phyloP scores from a whole-genome alignment of 805 yeast genomes.

The Hemisphaericaspora nanyangensis region DNA sequence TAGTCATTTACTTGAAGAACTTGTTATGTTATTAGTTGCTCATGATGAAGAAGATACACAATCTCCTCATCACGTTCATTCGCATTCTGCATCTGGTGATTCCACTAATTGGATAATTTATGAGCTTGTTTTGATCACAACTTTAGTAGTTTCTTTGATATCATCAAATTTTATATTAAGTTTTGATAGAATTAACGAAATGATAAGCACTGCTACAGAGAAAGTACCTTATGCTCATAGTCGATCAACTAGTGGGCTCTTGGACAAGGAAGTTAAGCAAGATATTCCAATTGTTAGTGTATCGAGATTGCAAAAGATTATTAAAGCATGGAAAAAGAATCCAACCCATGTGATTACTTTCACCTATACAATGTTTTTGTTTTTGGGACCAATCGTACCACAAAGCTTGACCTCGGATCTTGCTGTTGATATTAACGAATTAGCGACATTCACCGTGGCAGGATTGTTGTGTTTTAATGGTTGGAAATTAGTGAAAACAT shows the following conservation, averaged over 20 bases:
- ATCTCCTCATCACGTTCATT: constrained; percentile 40
- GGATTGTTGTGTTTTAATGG: constrained; percentile 44
- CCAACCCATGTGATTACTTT: constrained; percentile 49
- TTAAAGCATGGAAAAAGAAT: constrained; percentile 22
- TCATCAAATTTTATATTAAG: constrained; percentile 34
- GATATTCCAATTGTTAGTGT: not conserved
- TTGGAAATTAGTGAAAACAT: constrained; percentile 46
- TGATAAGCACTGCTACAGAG: constrained; percentile 16
- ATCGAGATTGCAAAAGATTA: constrained; percentile 9
- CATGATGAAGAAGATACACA: constrained; percentile 17
- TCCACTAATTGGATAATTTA: constrained; percentile 27
- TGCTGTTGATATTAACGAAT: constrained; percentile 39
- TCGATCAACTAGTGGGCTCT: constrained; percentile 10
- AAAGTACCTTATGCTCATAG: constrained; percentile 15
- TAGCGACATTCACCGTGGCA: constrained; percentile 45
- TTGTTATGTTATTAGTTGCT: constrained; percentile 41
- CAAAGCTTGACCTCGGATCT: constrained; percentile 21
- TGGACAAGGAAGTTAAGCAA: constrained; percentile 5
- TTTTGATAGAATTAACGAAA: constrained; percentile 29
- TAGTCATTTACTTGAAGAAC: constrained; percentile 83
- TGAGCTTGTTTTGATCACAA: constrained; percentile 20
- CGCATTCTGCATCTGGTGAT: constrained; percentile 17
- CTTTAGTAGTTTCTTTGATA: constrained; percentile 24
- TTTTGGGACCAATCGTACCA: constrained; percentile 39
- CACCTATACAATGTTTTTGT: constrained; percentile 36